These are phyloP conservation scores for Penicillium rolfsii DNA, from an alignment of 2,329 filamentous ascomycete species.

Conservation along the genomic window DNA sequence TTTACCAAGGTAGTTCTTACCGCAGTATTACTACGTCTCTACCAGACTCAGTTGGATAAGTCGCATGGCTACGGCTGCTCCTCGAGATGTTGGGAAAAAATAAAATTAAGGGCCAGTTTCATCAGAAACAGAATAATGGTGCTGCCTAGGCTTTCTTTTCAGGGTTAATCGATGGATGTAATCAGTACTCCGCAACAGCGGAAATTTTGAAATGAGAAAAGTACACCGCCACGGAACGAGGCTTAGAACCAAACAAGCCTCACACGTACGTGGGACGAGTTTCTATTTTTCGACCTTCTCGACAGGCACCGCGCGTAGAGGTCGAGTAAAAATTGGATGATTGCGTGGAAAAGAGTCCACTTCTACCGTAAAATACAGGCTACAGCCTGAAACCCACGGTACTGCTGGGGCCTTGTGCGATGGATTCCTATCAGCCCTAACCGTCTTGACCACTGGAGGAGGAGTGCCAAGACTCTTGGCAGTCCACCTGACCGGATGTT, in stretches of 20 bases:
- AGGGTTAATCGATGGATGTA: not conserved
- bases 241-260: conserved; percentile 8
- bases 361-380: not conserved
- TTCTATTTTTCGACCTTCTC: not conserved
- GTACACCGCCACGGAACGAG: conserved; percentile 18
- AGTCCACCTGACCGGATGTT: conserved; percentile 15
- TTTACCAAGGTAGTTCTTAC: no score
- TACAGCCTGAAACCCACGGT: not conserved
- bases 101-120: not conserved
- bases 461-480: conserved; percentile 27
- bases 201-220: not conserved
- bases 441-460: not conserved
- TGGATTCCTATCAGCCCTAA: conserved; percentile 20
- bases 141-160: conserved; percentile 22
- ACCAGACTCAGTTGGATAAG: not conserved
- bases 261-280: not conserved
- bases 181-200: not conserved
- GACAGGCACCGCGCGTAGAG: not conserved
- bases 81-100: not conserved
- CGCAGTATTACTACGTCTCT: not conserved
- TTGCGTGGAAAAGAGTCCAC: not conserved
- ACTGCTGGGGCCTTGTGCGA: not conserved
- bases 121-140: conserved; percentile 24
- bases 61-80: not conserved
- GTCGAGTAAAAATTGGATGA: not conserved